phyloP scores from a whole-genome alignment of 2,329 filamentous ascomycete species.

The Beauveria medogensis region DNA sequence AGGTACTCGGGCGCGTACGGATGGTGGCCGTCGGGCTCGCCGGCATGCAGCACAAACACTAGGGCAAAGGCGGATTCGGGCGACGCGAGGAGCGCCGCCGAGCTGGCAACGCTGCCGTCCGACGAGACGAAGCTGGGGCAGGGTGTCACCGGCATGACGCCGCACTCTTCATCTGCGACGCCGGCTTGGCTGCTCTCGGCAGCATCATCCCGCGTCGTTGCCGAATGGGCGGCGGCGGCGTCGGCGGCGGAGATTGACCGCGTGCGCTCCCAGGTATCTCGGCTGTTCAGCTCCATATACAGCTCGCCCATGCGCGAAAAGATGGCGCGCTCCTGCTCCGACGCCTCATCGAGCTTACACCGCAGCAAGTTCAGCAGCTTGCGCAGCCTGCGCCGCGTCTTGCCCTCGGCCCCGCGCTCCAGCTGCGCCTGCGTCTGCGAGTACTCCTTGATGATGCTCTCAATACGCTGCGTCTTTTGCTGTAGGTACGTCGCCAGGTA shows the following conservation, averaged over 20 bases:
- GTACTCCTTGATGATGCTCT: slow-evolving; percentile 32
- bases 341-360: slow-evolving; percentile 34
- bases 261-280: slow-evolving; percentile 27
- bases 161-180: slow-evolving; percentile 18
- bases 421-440: slow-evolving; percentile 27
- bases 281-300: slow-evolving; percentile 38
- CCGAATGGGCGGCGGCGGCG: no score
- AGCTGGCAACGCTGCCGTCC: slow-evolving; percentile 6
- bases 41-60: neutral
- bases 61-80: neutral
- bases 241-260: neutral
- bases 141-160: slow-evolving; percentile 12
- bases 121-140: slow-evolving; percentile 12
- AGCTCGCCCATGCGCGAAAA: slow-evolving; percentile 40
- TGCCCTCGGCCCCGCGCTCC: slow-evolving; percentile 16
- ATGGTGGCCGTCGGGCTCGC: neutral
- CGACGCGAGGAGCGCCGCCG: neutral
- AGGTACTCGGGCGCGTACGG: neutral
- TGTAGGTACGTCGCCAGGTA: slow-evolving; percentile 38
- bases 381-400: slow-evolving; percentile 24
- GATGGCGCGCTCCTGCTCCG: slow-evolving; percentile 38
- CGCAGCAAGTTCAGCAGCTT: slow-evolving; percentile 36
- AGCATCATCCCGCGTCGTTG: no score
- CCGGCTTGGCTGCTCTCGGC: no score
- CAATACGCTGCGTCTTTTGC: slow-evolving; percentile 29